Evolutionary conservation across 495 filamentous ascomycete genomes (phyloP).

Genomic region (Aspergillus sparsus): DNA sequence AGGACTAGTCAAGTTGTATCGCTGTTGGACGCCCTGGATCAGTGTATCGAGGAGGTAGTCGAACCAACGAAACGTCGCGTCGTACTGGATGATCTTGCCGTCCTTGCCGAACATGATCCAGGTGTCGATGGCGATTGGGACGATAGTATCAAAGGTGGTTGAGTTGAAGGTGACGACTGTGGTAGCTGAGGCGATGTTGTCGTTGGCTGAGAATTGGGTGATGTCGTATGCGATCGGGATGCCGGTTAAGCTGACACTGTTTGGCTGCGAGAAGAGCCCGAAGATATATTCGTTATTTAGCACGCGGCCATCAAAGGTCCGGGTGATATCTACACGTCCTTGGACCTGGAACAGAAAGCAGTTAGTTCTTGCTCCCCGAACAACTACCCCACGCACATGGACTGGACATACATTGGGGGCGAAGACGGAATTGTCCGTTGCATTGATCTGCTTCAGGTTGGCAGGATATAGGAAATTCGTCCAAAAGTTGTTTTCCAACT

Average conservation of each 20-base stretch:
- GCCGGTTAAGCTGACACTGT: slow-evolving; percentile 40
- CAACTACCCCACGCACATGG: background rate
- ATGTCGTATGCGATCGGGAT: slow-evolving; percentile 45
- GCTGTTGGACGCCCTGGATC: slow-evolving; percentile 25
- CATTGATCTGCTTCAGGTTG: slow-evolving; percentile 41
- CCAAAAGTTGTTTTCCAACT: slow-evolving; percentile 41
- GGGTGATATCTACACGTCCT: slow-evolving; percentile 52
- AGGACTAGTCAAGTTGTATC: slow-evolving; percentile 31
- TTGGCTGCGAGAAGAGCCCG: slow-evolving; percentile 40
- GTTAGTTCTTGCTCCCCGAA: background rate
- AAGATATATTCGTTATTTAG: slow-evolving; percentile 54
- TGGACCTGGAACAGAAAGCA: slow-evolving; percentile 32
- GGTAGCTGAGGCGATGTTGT: slow-evolving; percentile 46
- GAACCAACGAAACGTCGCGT: slow-evolving; percentile 39
- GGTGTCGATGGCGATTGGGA: slow-evolving; percentile 45
- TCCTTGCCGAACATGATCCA: slow-evolving; percentile 41
- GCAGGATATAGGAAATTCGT: slow-evolving; percentile 46
- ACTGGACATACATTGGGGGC: slow-evolving; percentile 34
- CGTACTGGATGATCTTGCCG: slow-evolving; percentile 38
- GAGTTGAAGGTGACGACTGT: slow-evolving; percentile 50
- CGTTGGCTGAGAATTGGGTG: slow-evolving; percentile 46
- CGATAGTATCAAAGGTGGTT: slow-evolving; percentile 35
- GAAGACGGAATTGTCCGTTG: slow-evolving; percentile 44
- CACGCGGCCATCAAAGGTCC: slow-evolving; percentile 46
- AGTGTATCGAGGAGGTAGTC: slow-evolving; percentile 39